Base-by-base conservation (phyloP, 163 green algal species). In the Coccomyxa subellipsoidea region DNA sequence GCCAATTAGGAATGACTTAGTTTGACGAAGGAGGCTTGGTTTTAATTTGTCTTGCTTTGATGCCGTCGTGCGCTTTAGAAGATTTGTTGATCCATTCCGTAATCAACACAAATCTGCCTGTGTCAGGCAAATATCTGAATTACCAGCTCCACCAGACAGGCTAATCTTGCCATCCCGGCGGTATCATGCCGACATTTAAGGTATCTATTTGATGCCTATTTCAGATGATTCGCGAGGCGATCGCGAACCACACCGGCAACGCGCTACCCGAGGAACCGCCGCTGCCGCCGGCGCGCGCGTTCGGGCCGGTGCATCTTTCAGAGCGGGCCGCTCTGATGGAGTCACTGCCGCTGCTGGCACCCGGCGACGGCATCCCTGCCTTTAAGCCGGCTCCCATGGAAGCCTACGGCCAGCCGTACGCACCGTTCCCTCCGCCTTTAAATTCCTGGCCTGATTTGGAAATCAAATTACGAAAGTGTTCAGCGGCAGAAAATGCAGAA, bases 341-440 rank as follows among this genome's bases (percentile, higher is more conserved):
- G 8, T 66, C 83, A 12, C n/a, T 87, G 69, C 59, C 59, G 18
- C 31, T 47, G 3, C 39, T 90, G 37, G 47, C 21, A 4, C 76
- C 75, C 15, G 82, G 80, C 0, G 80, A 87, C 73, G 81, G 80
- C 38, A 87, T 89, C 47, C 53, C 39, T 21, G 82, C 80, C 6
- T 73, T 81, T 25, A 66, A 81, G 25, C 87, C 90, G 0, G 32
- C 86, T 27, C 73, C 71, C 69, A 94, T 94, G 91, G 91, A 94
- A 54, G 80, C 91, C 38, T 93, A 93, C 39, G 89, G 84, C 15
- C 89, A 93, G 81, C 54, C 76, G 85, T 91, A 82, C 39, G 90
- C 34, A 23, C 54, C 8, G 35, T 69, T 82, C 21, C n/a, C 37
- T 36, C 29, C 38, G 7, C 21, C 9, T 71, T 69, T 71, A 12